These are phyloP conservation scores for Cryptococcus sp. DNA, from an alignment of 1,284 basidiomycete species.

Conservation along the genomic window DNA sequence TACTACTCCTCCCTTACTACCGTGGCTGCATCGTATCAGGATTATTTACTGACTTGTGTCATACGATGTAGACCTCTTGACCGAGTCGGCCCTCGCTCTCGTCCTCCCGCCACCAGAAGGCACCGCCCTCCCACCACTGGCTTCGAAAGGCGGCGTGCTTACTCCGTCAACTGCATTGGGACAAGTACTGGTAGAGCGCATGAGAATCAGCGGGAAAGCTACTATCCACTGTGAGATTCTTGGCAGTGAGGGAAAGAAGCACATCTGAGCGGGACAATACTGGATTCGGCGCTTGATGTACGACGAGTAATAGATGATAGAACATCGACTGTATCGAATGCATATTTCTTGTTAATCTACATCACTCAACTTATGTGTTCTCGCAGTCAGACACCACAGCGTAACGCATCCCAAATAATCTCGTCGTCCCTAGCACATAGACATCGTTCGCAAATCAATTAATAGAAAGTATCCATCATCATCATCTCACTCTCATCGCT, in stretches of 20 bases:
- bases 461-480: too few relatives aligned
- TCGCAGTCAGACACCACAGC: too few relatives aligned
- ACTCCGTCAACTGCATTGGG: slow-evolving; percentile 78
- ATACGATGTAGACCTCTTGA: slow-evolving; percentile 62
- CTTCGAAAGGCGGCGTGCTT: slow-evolving; percentile 68
- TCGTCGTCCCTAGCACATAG: neutral
- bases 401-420: too few relatives aligned
- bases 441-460: too few relatives aligned
- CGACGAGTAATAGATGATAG: neutral
- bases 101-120: slow-evolving; percentile 57
- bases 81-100: slow-evolving; percentile 72
- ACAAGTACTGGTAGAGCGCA: slow-evolving; percentile 65
- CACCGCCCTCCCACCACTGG: slow-evolving; percentile 60
- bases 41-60: neutral
- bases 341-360: too few relatives aligned
- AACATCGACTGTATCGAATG: neutral
- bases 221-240: slow-evolving; percentile 27
- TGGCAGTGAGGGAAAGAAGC: slow-evolving; percentile 4
- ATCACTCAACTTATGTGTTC: too few relatives aligned
- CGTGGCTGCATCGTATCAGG: too few relatives aligned
- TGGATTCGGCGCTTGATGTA: neutral
- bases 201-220: slow-evolving; percentile 50
- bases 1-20: neutral
- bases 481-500: too few relatives aligned
- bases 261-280: neutral